Percentiles rank a stretch among this genome's conserved stretches.
Evolutionary conservation across 306 rosid genomes (phyloP).

Genomic region (Cicer arietinum): DNA sequence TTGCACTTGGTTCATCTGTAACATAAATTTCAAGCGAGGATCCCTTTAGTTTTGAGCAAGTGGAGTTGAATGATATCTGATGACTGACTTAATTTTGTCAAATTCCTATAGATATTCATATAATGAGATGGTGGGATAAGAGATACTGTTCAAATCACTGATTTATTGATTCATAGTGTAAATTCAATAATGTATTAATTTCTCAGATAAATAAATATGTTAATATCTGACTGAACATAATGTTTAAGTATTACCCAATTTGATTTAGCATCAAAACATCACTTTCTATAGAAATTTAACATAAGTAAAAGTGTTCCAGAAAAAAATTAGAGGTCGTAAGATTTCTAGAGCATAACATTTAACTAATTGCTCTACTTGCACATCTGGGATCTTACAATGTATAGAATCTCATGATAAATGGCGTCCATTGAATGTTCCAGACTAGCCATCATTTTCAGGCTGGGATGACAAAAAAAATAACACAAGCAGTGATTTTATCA

Average conservation of each 20-base stretch:
- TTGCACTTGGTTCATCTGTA: slow-evolving; percentile 91
- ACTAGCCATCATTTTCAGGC: slow-evolving; percentile 2
- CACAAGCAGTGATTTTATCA: not conserved
- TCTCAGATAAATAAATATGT: not conserved
- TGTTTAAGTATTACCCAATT: not conserved
- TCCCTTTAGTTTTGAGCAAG: slow-evolving; percentile 16
- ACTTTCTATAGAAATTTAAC: not conserved
- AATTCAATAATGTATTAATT: not conserved
- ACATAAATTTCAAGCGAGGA: slow-evolving; percentile 22
- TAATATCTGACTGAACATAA: not conserved
- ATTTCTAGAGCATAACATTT: slow-evolving; percentile 1
- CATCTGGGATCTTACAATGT: not conserved
- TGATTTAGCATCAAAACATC: slow-evolving; percentile 2
- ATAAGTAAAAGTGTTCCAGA: not conserved
- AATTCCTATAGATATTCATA: slow-evolving; percentile 5
- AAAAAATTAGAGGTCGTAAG: not conserved
- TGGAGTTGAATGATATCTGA: slow-evolving; percentile 21
- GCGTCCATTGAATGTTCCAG: not conserved
- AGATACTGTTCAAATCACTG: not conserved
- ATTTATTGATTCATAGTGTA: slow-evolving; percentile 14
- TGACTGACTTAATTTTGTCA: not conserved
- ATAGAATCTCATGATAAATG: slow-evolving; percentile 8
- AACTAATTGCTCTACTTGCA: slow-evolving; percentile 7
- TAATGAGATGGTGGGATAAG: slow-evolving; percentile 7
- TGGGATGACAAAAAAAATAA: not conserved